These are phyloP conservation scores for Pseudocercospora fuligena DNA, from an alignment of 2,329 filamentous ascomycete genomes.

Conservation along the genomic window DNA sequence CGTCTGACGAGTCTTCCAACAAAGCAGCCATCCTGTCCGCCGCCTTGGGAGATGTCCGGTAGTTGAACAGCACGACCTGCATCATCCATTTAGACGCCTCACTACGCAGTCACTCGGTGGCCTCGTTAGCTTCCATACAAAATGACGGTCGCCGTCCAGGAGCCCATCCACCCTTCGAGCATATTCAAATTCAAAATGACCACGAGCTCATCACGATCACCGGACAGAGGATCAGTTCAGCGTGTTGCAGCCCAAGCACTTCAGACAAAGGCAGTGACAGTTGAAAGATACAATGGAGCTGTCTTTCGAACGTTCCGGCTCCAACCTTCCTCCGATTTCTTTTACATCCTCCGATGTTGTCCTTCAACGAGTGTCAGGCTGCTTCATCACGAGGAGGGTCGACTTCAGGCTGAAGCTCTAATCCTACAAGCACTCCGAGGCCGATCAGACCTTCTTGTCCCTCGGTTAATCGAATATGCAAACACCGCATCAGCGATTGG, in stretches of 20 bases:
- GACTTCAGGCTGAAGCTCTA: conserved; percentile 46
- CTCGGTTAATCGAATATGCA: conserved; percentile 46
- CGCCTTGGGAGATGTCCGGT: conserved; percentile 22
- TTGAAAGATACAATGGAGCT: conserved; percentile 35
- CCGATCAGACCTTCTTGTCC: conserved; percentile 44
- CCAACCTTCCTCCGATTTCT: conserved; percentile 45
- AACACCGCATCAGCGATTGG: conserved; percentile 26
- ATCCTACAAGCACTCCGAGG: conserved; percentile 46
- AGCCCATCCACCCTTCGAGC: not conserved
- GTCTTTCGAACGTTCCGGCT: conserved; percentile 50
- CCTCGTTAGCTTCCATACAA: conserved; percentile 18
- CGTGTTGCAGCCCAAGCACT: conserved; percentile 33
- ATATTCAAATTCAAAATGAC: conserved; percentile 20
- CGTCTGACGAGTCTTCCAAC: conserved; percentile 20
- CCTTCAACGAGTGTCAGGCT: conserved; percentile 45
- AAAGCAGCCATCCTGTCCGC: conserved; percentile 5
- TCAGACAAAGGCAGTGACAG: conserved; percentile 33
- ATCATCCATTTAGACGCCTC: conserved; percentile 3
- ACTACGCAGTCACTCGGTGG: not conserved
- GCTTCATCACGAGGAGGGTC: conserved; percentile 50
- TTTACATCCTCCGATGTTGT: conserved; percentile 49
- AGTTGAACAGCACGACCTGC: not conserved
- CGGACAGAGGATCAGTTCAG: conserved; percentile 33
- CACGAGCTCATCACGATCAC: conserved; percentile 25
- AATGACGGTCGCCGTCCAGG: conserved; percentile 25